phyloP scores from a whole-genome alignment of 2,329 filamentous ascomycete species.

The Clonostachys chloroleuca region DNA sequence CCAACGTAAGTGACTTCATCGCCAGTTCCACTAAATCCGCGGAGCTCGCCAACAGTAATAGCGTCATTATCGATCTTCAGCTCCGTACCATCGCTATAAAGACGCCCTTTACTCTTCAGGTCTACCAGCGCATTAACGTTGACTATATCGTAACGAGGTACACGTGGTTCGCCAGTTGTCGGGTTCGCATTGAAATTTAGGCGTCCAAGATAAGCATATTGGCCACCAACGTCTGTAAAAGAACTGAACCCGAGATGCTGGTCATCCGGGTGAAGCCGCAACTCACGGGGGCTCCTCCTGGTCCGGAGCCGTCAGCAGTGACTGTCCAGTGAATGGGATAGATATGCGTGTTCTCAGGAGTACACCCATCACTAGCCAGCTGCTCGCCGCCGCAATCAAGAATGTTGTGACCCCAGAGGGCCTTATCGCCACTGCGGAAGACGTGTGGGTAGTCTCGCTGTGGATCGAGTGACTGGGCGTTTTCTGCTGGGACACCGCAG shows the following conservation, averaged over 20 bases:
- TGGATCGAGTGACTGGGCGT: neutral
- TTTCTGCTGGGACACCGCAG: neutral
- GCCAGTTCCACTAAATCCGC: conserved; percentile 24
- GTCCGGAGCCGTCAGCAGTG: neutral
- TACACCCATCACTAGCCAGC: neutral
- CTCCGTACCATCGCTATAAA: neutral
- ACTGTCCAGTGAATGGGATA: neutral
- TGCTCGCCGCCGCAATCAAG: neutral
- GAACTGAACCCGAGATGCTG: neutral
- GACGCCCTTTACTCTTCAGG: neutral
- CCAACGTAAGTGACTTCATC: conserved; percentile 23
- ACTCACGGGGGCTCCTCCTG: neutral
- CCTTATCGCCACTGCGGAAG: neutral
- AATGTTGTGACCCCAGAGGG: neutral
- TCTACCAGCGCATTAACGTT: neutral
- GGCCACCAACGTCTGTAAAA: neutral
- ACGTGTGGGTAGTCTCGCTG: neutral
- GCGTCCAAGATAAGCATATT: neutral
- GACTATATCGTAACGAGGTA: neutral
- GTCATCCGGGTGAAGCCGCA: neutral
- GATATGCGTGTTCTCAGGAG: neutral
- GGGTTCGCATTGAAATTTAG: neutral
- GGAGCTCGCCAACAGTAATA: conserved; percentile 31
- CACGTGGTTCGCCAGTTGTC: neutral
- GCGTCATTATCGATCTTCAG: neutral